Evolutionary conservation across 1,284 basidiomycete genomes (phyloP).

Genomic region (Macrocystidia cucumis): DNA sequence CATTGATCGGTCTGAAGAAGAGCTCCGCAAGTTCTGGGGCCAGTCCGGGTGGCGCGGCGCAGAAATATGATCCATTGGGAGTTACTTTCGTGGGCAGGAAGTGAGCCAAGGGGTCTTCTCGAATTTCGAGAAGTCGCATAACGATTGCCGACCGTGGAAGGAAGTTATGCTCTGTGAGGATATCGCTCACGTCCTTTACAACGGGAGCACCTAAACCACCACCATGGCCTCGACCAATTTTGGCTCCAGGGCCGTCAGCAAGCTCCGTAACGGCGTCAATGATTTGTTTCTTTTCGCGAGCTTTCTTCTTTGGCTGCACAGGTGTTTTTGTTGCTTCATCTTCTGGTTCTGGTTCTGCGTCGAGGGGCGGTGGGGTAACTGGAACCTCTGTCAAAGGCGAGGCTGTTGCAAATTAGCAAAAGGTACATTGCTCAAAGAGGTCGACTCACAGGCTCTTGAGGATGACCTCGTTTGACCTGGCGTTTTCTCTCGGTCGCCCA

Average conservation of each 20-base stretch:
- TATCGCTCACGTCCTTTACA: slow-evolving; percentile 63
- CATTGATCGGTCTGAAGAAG: slow-evolving; percentile 71
- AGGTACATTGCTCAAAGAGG: slow-evolving; percentile 1
- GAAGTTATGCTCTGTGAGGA: slow-evolving; percentile 73
- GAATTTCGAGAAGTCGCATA: slow-evolving; percentile 78
- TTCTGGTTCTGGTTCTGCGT: slow-evolving; percentile 15
- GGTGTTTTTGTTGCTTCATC: slow-evolving; percentile 17
- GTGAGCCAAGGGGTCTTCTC: slow-evolving; percentile 77
- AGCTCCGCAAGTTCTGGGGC: slow-evolving; percentile 76
- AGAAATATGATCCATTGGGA: slow-evolving; percentile 67
- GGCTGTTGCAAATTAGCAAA: slow-evolving; percentile 30
- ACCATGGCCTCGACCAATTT: slow-evolving; percentile 44
- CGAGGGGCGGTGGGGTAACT: slow-evolving; percentile 58
- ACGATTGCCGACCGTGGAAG: slow-evolving; percentile 78
- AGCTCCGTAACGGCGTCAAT: slow-evolving; percentile 83
- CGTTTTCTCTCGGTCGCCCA: slow-evolving; percentile 34
- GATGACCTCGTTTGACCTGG: slow-evolving; percentile 51
- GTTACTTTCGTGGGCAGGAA: slow-evolving; percentile 78
- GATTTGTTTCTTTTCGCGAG: slow-evolving; percentile 72
- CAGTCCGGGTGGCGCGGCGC: slow-evolving; percentile 74
- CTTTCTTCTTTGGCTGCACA: slow-evolving; percentile 41
- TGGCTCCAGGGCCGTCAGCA: slow-evolving; percentile 56
- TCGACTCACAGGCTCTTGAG: slow-evolving; percentile 61
- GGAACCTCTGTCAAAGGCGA: slow-evolving; percentile 70
- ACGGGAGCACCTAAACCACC: slow-evolving; percentile 49